These are phyloP conservation scores for Auricularia cornea DNA, from an alignment of 768 basidiomycete genomes.

Conservation along the genomic window DNA sequence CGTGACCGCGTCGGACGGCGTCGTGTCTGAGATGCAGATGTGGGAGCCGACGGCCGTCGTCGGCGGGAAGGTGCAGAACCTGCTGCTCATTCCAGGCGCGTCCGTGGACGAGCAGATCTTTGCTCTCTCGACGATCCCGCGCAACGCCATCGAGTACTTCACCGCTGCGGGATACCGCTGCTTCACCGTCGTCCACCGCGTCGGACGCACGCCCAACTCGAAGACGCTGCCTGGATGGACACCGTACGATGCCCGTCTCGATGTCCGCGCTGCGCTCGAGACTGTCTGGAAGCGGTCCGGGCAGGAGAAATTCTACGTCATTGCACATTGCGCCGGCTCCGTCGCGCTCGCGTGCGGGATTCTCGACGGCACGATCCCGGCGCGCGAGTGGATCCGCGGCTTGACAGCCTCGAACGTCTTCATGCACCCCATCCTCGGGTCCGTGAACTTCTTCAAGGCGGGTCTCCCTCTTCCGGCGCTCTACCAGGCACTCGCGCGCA, in stretches of 20 bases:
- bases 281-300: background rate
- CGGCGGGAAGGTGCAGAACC: background rate
- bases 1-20: background rate
- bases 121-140: background rate
- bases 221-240: background rate
- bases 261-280: background rate
- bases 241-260: background rate
- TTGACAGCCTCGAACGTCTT: background rate
- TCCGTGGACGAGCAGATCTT: background rate
- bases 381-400: background rate
- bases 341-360: background rate
- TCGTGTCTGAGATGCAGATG: background rate
- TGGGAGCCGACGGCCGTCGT: background rate
- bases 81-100: background rate
- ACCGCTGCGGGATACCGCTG: background rate
- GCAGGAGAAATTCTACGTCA: background rate
- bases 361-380: background rate
- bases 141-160: slow-evolving; percentile 3
- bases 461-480: background rate
- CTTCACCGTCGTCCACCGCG: slow-evolving; percentile 1
- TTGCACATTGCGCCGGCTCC: slow-evolving; percentile 1
- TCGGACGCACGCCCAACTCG: background rate
- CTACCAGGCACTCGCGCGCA: background rate
- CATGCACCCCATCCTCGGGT: slow-evolving; percentile 3
- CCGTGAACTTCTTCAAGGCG: slow-evolving; percentile 1